Evolutionary conservation across 2,329 filamentous ascomycete species (phyloP), one percentile per base, ranked within the genome.

Genomic region (Coniella lustricola): DNA sequence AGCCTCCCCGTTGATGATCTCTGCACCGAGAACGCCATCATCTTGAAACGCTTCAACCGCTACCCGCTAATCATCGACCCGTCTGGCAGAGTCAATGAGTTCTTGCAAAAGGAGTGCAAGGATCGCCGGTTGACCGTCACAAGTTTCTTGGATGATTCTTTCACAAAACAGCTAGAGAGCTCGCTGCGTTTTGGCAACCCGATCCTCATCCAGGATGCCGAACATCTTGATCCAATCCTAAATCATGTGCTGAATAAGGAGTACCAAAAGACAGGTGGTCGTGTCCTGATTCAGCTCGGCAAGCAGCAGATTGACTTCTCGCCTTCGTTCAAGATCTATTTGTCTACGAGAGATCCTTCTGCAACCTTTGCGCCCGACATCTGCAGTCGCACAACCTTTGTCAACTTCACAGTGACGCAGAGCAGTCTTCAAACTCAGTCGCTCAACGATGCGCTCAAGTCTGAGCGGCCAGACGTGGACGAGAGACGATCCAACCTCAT

Each of bases 231-330:
- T 62, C 94, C 94, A 0, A 90, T 98, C 51, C 82, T 98, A 59
- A 98, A 97, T 62, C 93, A 98, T 60, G 91, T 98, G 48, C 81
- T 98, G 67, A 98, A 98, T 73, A 98, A 98, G 67, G 93, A 98
- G 64, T 98, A 98, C 67, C 94, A 98, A 68, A 94, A 90, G 72
- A 98, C 94, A 22, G 93, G 93, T 57, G 93, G 93, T 18, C 91
- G 93, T 77, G 91, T 97, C 39, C 82, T 98, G 46, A 98, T 98
- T 55, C 93, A 98, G 67, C 86, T 98, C 35, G 93, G 93, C 61
- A 96, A 93, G 68, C 94, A 98, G 67, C 90, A 98, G 69, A 98
- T 98, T 56, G 93, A 98, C 67, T 98, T 98, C 70, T 98, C 93
- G 44, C 91, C 93, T 1, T 82, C 90, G 0, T 98, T 98, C 77